Evolutionary conservation across 108 stramenopile species (phyloP).

Genomic region (Epipyxis sp.): DNA sequence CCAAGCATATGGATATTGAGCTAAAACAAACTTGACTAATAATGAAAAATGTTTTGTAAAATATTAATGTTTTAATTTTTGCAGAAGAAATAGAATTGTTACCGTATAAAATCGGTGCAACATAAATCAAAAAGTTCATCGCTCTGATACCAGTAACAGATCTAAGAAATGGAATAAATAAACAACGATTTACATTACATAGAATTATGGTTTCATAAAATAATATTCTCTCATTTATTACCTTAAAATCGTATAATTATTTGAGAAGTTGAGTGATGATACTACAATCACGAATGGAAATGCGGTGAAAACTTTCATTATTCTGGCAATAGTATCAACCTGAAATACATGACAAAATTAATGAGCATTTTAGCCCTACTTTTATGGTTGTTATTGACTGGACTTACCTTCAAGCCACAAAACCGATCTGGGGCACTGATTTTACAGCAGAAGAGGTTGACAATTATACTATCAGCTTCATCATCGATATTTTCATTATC

Average conservation of each 20-base stretch:
- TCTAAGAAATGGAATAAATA: neutral
- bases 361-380: no score
- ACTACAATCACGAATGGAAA: constrained; percentile 35
- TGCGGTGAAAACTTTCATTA: constrained; percentile 15
- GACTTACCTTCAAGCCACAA: no score
- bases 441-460: no score
- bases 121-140: constrained; percentile 34
- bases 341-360: neutral
- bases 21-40: constrained; percentile 2
- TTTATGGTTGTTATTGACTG: no score
- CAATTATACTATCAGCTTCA: no score
- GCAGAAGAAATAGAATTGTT: neutral
- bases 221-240: neutral
- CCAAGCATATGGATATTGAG: neutral
- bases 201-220: neutral
- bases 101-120: constrained; percentile 10
- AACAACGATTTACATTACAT: neutral
- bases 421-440: no score
- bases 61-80: neutral
- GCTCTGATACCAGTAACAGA: constrained; percentile 5
- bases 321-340: constrained; percentile 5
- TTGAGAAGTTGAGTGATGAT: constrained; percentile 23
- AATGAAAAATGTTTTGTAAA: neutral
- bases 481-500: no score
- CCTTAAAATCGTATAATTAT: neutral